Conservation (phyloP, 139 green algal genomes). For the Astrephomene gubernaculifera region DNA sequence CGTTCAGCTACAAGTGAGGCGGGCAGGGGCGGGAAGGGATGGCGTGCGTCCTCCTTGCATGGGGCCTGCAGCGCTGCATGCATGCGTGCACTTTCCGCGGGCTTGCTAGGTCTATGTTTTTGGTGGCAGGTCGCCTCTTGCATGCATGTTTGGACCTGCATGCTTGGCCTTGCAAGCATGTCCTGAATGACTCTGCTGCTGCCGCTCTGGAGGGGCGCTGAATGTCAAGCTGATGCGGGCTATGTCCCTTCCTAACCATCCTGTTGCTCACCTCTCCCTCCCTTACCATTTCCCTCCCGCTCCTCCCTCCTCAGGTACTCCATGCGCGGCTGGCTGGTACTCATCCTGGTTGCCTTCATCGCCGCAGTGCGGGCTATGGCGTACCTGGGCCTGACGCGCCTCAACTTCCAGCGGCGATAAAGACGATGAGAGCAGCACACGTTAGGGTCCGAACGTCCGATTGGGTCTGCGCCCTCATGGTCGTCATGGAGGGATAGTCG, state of each 20-base stretch:
- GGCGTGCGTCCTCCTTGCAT: not conserved
- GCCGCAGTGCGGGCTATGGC: not conserved
- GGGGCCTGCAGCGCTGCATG: not conserved
- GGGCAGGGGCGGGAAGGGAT: not conserved
- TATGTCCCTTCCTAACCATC: not conserved
- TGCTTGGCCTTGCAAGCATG: not conserved
- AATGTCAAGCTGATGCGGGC: too few species aligned
- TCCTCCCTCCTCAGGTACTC: not conserved
- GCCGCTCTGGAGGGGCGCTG: too few species aligned
- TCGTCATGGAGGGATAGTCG: too few species aligned
- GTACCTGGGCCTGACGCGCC: slow-evolving; percentile 3
- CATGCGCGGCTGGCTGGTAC: slow-evolving; percentile 41
- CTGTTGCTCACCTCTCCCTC: not conserved
- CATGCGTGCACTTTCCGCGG: not conserved
- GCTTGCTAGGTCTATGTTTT: not conserved
- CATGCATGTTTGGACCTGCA: not conserved
- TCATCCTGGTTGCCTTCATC: slow-evolving; percentile 39
- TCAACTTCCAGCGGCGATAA: slow-evolving; percentile 46
- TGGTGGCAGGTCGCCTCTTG: not conserved
- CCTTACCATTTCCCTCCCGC: not conserved
- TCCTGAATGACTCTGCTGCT: not conserved
- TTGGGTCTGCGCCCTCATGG: too few species aligned
- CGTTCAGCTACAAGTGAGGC: slow-evolving; percentile 28
- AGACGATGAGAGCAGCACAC: too few species aligned
- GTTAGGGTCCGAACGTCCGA: too few species aligned